A percentile compares a stretch with the other conserved stretches of the same genome.
Evolutionary conservation across 345 rosid species (phyloP).

Genomic region (Murraya paniculata): DNA sequence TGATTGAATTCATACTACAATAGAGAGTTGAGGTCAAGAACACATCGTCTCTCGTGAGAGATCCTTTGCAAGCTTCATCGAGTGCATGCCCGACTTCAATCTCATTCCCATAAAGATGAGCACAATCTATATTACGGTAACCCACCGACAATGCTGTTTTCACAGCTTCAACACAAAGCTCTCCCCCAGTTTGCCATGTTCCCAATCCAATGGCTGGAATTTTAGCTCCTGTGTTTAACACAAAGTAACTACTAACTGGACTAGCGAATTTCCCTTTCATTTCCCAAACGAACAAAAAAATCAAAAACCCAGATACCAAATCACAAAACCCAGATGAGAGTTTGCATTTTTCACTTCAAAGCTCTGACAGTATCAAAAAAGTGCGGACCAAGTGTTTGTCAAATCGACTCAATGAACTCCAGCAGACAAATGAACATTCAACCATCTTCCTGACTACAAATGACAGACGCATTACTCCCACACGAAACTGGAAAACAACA

Average conservation of each 20-base stretch:
- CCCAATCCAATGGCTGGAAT: conserved; percentile 64
- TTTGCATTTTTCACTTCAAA: not conserved
- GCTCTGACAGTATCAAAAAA: not conserved
- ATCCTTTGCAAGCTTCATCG: conserved; percentile 39
- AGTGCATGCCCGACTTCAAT: conserved; percentile 58
- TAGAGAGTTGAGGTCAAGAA: conserved; percentile 62
- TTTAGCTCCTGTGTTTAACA: conserved; percentile 55
- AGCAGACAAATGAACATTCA: conserved; percentile 7
- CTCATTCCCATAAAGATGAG: conserved; percentile 65
- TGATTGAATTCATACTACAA: conserved; percentile 58
- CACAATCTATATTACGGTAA: conserved; percentile 62
- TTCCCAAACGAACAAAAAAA: conserved; percentile 7
- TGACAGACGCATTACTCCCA: not conserved
- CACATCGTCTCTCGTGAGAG: conserved; percentile 49
- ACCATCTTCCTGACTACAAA: conserved; percentile 1
- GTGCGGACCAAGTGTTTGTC: conserved; percentile 10
- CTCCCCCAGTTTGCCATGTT: conserved; percentile 66
- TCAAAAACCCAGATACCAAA: conserved; percentile 8
- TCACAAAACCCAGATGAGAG: conserved; percentile 8
- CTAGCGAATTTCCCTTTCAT: conserved; percentile 48
- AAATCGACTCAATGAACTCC: conserved; percentile 12
- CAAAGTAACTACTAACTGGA: conserved; percentile 34
- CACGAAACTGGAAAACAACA: conserved; percentile 4
- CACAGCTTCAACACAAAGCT: conserved; percentile 54
- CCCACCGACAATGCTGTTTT: conserved; percentile 55